Base-by-base conservation (phyloP, 495 filamentous ascomycete species). In the Penicillium desertorum region DNA sequence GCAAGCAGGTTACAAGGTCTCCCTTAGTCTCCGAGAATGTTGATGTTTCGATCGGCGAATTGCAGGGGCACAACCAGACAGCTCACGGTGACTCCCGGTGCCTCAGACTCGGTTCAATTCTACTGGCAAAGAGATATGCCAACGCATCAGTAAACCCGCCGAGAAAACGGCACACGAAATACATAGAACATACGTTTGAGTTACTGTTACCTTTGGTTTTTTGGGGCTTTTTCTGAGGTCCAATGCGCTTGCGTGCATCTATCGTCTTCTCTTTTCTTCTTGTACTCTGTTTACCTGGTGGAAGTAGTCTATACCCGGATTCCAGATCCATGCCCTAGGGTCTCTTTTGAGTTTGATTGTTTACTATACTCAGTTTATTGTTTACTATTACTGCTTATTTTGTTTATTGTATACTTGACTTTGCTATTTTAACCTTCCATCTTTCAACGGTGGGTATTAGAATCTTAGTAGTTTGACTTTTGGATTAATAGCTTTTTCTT, bases 61-160 rank as follows among this genome's bases (percentile, higher is more conserved):
- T 64, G 63, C 62, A 63, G 58, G 56, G 34, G 45, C 23, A 46
- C 14, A 41, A 43, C 44, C 42, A 45, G 49, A 46, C 65, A 59
- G 30, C 51, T 57, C 57, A 60, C 57, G 56, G 50, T 51, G 39
- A n/a, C 36, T 48, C 50, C 44, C 62, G 54, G 62, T 57, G 43
- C 52, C 57, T 69, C 59, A 45, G 11, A 62, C 74, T 83, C 76
- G 81, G 84, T 56, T 64, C 50, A 44, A 66, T 64, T 67, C 82
- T 77, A 89, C 87, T 94, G 90, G 91, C 80, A 83, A 85, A 77
- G 81, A 89, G 79, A 79, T 74, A 86, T 87, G 91, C 91, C 91
- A 96, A 80, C 91, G 85, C 91, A 96, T 91, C 91, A 89, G 78
- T 66, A 62, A 66, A 67, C 56, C 58, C 53, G 61, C 62, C 57